phyloP scores from a whole-genome alignment of 306 rosid species.

The Glycine soja region DNA sequence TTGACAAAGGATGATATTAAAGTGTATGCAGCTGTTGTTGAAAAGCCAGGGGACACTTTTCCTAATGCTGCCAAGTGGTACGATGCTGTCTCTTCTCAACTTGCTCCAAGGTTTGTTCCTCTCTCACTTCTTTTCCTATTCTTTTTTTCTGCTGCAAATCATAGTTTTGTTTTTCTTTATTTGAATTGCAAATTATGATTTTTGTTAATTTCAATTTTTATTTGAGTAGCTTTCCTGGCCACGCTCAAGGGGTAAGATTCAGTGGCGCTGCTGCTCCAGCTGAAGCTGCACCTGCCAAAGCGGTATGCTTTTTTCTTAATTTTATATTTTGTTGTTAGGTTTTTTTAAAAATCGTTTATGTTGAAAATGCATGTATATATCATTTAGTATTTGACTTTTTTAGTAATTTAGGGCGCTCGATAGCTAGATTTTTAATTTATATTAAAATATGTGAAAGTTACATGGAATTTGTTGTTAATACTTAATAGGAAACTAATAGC shows the following conservation, averaged over 20 bases:
- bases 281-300: conserved; percentile 61
- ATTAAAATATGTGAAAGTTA: background rate
- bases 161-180: background rate
- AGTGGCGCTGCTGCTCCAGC: conserved; percentile 55
- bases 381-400: background rate
- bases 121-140: background rate
- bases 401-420: background rate
- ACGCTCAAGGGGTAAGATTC: conserved; percentile 69
- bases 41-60: conserved; percentile 60
- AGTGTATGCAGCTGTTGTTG: conserved; percentile 70
- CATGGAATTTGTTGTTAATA: background rate
- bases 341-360: too few species aligned
- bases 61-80: conserved; percentile 76
- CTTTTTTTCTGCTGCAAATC: too few species aligned
- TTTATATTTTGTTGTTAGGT: background rate
- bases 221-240: conserved; percentile 73
- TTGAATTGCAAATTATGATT: background rate
- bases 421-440: background rate
- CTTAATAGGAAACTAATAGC: background rate
- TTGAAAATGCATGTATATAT: too few species aligned
- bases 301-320: conserved; percentile 39
- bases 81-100: conserved; percentile 62
- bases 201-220: background rate
- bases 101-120: conserved; percentile 64
- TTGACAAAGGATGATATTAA: conserved; percentile 84